Percentiles rank a stretch among this genome's conserved stretches.
Conservation (phyloP, 148 eudicot species). For the Nepenthes mirabilis region DNA sequence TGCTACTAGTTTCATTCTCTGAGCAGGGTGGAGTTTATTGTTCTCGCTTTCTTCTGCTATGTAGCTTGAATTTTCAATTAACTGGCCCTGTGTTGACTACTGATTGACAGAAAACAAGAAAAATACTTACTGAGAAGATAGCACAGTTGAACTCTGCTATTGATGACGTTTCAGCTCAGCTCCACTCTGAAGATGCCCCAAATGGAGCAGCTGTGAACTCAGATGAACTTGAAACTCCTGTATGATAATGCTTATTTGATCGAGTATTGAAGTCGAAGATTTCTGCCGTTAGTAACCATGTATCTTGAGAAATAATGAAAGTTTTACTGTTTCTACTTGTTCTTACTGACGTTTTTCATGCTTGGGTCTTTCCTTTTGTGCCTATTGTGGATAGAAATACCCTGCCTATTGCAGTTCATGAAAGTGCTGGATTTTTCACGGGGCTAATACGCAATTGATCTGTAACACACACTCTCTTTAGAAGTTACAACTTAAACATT, state of each 20-base stretch:
- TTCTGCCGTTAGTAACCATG: too few species aligned
- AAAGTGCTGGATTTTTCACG: too few species aligned
- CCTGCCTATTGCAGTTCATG: too few species aligned
- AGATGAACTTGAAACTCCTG: slow-evolving; percentile 44
- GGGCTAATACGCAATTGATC: too few species aligned
- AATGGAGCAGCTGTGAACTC: slow-evolving; percentile 36
- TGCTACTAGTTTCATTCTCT: too few species aligned
- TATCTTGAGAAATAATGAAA: too few species aligned
- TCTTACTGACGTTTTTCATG: too few species aligned
- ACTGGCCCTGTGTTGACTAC: slow-evolving; percentile 3
- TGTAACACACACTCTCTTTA: too few species aligned
- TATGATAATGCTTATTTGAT: slow-evolving; percentile 9
- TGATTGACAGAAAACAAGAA: slow-evolving; percentile 52
- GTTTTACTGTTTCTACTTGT: too few species aligned
- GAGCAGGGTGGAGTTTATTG: background rate
- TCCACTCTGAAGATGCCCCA: slow-evolving; percentile 40
- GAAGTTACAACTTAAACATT: too few species aligned
- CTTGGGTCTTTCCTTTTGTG: too few species aligned
- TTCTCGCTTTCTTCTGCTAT: background rate
- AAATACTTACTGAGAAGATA: slow-evolving; percentile 63
- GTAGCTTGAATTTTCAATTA: background rate
- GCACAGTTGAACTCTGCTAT: slow-evolving; percentile 80
- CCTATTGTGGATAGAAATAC: too few species aligned
- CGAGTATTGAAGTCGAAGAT: background rate
- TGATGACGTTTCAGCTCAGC: slow-evolving; percentile 60